Evolutionary conservation across 139 green algal species (phyloP).

Genomic region (Picochlorum sp.): DNA sequence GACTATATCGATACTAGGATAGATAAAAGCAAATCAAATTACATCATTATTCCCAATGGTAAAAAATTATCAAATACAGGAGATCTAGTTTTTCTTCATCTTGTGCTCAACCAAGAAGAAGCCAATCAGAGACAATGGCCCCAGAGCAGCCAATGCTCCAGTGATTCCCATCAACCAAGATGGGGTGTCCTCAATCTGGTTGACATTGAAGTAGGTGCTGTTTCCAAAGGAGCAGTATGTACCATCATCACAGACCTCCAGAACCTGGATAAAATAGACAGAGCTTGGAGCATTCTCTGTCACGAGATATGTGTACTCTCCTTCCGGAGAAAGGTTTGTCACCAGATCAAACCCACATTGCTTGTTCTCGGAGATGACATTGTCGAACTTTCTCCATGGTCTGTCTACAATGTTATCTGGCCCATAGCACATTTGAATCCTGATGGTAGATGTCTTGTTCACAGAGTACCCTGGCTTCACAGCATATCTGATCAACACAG

Average conservation of each 20-base stretch:
- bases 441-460: slow-evolving; percentile 22
- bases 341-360: slow-evolving; percentile 18
- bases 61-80: neutral
- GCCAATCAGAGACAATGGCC: slow-evolving; percentile 12
- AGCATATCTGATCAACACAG: slow-evolving; percentile 10
- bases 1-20: too few relatives aligned
- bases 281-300: slow-evolving; percentile 1
- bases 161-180: slow-evolving; percentile 8
- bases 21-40: neutral
- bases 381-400: slow-evolving; percentile 21
- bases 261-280: slow-evolving; percentile 18
- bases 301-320: slow-evolving; percentile 8
- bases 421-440: slow-evolving; percentile 18
- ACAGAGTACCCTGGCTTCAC: neutral
- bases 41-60: too few relatives aligned
- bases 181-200: slow-evolving; percentile 20
- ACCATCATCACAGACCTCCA: slow-evolving; percentile 16
- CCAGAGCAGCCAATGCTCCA: slow-evolving; percentile 11
- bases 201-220: slow-evolving; percentile 7
- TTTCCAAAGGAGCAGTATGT: slow-evolving; percentile 15
- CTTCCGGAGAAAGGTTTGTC: slow-evolving; percentile 10
- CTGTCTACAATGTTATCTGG: slow-evolving; percentile 1
- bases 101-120: slow-evolving; percentile 19
- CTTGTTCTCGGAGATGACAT: slow-evolving; percentile 23
- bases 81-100: slow-evolving; percentile 14